Base-by-base conservation (phyloP, 192 early-diverging fungal species). In the Dimargaris cristalligena region DNA sequence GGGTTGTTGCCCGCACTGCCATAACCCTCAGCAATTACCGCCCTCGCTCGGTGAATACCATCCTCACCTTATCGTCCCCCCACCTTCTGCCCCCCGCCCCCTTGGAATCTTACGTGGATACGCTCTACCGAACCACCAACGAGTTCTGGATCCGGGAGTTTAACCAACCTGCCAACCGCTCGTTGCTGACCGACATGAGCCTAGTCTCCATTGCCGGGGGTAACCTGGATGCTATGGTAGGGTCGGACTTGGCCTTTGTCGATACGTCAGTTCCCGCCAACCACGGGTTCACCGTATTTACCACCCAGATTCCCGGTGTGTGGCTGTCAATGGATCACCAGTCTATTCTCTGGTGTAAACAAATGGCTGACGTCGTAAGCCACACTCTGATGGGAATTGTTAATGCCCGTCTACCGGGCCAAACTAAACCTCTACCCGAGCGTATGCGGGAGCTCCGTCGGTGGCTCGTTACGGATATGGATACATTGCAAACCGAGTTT, bases 191-290 rank as follows among this genome's bases (percentile, higher is more conserved):
- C 0, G 71, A 84, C 46, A 77, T 88, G n/a, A 78, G 78, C 11
- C 54, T 94, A 6, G 79, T 93, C 1, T 94, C 92, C 0, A 82
- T 98, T 58, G 88, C 89, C 49, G 92, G 92, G 32, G 94, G 94
- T 8, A 88, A 77, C 51, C 71, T 85, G 52, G 94, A 98, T 62
- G 74, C 76, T 30, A 87, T 89, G 60, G 81, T 98, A 14, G 80
- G 82, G 57, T 90, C 88, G 4, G 86, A 90, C 34, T 67, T 82
- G 35, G 72, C 84, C 4, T 84, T 84, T 62, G 66, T 91, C 0
- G 71, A 76, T 8, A 60, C 76, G 10, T 65, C 93, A 30, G 67
- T 90, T 1, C 82, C 85, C 1, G 49, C 63, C 6, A 64, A 66
- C 0, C 78, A 89, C 67, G 80, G 88, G 8, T 85, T 96, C 31